Percentiles rank a stretch among this genome's conserved stretches.
These are phyloP conservation scores for Eucalyptus erythrocorys DNA, from an alignment of 345 rosid genomes.

Conservation along the genomic window DNA sequence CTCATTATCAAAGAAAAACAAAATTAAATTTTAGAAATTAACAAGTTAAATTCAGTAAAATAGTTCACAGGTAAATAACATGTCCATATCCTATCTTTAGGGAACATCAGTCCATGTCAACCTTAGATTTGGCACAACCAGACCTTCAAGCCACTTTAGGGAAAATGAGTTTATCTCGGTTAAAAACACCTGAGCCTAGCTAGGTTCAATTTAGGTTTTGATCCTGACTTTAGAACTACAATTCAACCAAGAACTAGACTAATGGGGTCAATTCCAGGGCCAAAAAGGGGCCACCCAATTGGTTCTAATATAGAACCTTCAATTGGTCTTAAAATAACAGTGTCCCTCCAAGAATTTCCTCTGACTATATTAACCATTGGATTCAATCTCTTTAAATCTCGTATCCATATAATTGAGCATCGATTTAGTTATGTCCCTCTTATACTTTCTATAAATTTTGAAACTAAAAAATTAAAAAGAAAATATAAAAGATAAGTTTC, in stretches of 20 bases:
- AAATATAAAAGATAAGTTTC: not conserved
- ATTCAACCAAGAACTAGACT: not conserved
- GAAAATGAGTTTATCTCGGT: not conserved
- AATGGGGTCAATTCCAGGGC: not conserved
- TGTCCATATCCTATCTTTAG: not conserved
- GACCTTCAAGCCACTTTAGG: not conserved
- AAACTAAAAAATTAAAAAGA: not conserved
- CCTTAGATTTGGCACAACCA: not conserved
- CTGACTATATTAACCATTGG: not conserved
- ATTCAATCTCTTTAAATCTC: not conserved
- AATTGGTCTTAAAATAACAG: not conserved
- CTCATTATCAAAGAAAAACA: not conserved
- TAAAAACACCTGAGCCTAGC: not conserved
- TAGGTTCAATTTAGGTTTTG: not conserved
- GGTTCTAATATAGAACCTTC: not conserved
- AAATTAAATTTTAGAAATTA: not conserved
- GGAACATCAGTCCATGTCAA: not conserved
- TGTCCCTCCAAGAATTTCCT: not conserved
- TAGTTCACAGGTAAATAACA: not conserved
- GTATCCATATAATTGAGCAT: not conserved
- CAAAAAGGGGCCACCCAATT: not conserved
- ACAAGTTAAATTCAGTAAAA: not conserved
- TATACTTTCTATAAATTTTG: not conserved
- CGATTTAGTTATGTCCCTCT: not conserved
- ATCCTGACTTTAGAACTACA: not conserved